Percentiles rank a stretch among this genome's conserved stretches.
phyloP scores from a whole-genome alignment of 1,284 basidiomycete species.

The Garcileccinum viscosum region DNA sequence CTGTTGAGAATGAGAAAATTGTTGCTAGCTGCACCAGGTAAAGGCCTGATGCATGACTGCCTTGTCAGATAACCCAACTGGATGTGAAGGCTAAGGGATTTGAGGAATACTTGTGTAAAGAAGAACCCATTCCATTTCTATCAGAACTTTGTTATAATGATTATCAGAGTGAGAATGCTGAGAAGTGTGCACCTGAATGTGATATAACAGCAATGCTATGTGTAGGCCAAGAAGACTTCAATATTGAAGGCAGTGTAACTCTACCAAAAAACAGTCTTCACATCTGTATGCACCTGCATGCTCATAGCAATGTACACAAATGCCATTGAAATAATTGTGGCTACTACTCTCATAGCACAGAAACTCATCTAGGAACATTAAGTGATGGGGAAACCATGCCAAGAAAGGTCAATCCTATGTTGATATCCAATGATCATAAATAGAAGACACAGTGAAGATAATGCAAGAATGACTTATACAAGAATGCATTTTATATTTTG shows the following conservation, averaged over 20 bases:
- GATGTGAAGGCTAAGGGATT: background rate
- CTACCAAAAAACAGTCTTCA: background rate
- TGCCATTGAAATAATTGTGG: background rate
- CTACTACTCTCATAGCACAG: background rate
- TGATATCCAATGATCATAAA: too few species aligned
- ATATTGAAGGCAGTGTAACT: background rate
- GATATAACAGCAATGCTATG: background rate
- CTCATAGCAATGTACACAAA: background rate
- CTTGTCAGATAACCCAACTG: background rate
- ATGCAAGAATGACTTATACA: background rate
- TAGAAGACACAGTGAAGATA: background rate
- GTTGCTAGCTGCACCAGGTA: background rate
- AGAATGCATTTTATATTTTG: background rate
- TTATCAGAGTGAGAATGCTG: background rate
- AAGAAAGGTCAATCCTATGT: background rate
- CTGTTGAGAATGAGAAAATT: slow-evolving; percentile 10
- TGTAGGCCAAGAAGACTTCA: background rate
- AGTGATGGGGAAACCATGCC: background rate
- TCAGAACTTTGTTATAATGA: background rate
- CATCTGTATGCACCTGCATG: background rate
- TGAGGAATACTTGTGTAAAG: background rate
- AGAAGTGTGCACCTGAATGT: background rate
- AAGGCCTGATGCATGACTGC: background rate
- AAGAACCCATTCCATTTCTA: background rate
- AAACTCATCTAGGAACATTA: background rate